Base-by-base conservation (phyloP, 106 monocot species). In the Ottelia alismoides region DNA sequence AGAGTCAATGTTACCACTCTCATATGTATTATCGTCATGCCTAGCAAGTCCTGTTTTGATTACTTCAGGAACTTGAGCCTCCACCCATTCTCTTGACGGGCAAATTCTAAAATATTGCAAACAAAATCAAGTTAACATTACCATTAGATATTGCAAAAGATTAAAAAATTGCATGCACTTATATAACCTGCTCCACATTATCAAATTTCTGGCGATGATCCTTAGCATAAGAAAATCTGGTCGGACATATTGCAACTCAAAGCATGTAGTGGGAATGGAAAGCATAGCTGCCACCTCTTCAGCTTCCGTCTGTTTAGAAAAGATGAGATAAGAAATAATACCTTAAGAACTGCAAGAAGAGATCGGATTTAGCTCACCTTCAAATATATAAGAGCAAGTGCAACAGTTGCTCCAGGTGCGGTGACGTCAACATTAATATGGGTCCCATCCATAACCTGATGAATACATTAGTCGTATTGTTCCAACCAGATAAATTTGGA, bases 201-300 rank as follows among this genome's bases (percentile, higher is more conserved):
- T 96, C 66, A 89, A 67, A 64, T 74, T 96, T 23, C 79, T 72
- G 49, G 96, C 85, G 70, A 96, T 79, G 27, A 85, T 74, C 47
- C 96, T 84, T 54, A 96, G 82, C 85, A 96, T 96, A 28, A 96
- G 74, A 72, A 96, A 96, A 30, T 96, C 96, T 61, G 96, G 96
- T 59, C 96, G 85, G 56, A 96, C 76, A 75, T 85, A 89, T 57
- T 96, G 88, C 56, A 96, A 70, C 57, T 89, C 96, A 75, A 76
- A 96, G 54, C 79, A 76, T 52, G 78, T 96, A 21, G 45, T 30
- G 22, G 96, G 96, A 58, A 96, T 78, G 47, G 67, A 65, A 58
- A 96, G 72, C 63, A 78, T 75, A 50, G 76, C 71, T 40, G 85
- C 78, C 17, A 82, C 71, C 10, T 44, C 74, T 64, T 89, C 85